phyloP scores from a whole-genome alignment of 306 rosid species.

The Rosa multiflora region DNA sequence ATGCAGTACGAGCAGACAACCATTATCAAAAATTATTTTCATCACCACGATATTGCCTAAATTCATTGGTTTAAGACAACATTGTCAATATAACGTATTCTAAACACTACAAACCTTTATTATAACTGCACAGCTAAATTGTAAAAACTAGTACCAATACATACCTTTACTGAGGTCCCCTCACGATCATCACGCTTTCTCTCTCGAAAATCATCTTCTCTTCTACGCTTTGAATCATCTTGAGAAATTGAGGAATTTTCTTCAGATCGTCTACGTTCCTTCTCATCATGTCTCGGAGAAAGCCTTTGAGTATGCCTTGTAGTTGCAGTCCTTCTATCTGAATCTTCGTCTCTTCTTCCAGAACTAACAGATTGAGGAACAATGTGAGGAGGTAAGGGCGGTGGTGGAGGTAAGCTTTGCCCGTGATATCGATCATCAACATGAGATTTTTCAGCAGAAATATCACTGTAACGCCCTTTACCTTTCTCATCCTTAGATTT shows the following conservation, averaged over 20 bases:
- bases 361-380: conserved; percentile 88
- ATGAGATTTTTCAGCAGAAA: conserved; percentile 67
- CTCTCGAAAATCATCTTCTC: conserved; percentile 94
- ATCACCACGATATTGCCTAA: background rate
- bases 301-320: conserved; percentile 85
- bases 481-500: conserved; percentile 85
- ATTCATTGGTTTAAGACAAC: background rate
- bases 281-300: conserved; percentile 97
- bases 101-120: conserved; percentile 54
- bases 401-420: conserved; percentile 97
- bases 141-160: conserved; percentile 7
- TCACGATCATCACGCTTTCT: conserved; percentile 91
- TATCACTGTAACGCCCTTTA: conserved; percentile 73
- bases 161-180: conserved; percentile 65
- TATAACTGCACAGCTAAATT: background rate
- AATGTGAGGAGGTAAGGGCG: conserved; percentile 92
- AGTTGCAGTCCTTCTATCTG: conserved; percentile 84
- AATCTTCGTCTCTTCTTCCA: conserved; percentile 92
- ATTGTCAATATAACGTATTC: background rate
- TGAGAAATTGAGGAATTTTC: conserved; percentile 63
- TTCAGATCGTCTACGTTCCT: conserved; percentile 90
- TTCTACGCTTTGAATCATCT: conserved; percentile 88
- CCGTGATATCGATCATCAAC: conserved; percentile 85
- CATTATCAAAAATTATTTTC: background rate
- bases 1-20: background rate